Percentiles rank a stretch among this genome's conserved stretches.
phyloP scores from a whole-genome alignment of 129 eudicot genomes.

The Flaveria ramosissima region DNA sequence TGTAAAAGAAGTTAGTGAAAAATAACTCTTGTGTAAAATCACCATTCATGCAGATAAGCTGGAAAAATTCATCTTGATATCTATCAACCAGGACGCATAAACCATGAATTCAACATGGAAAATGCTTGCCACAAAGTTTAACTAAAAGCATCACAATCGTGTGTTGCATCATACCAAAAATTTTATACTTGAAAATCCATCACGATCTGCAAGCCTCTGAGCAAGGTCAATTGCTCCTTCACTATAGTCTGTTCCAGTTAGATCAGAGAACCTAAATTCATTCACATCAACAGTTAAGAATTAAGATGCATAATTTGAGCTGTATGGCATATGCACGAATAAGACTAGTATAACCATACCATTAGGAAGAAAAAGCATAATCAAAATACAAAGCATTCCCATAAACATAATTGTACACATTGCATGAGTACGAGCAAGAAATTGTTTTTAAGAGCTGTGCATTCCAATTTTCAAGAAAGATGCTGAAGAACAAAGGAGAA shows the following conservation, averaged over 20 bases:
- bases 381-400: slow-evolving; percentile 5
- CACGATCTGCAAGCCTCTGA: slow-evolving; percentile 82
- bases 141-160: slow-evolving; percentile 8
- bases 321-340: slow-evolving; percentile 4
- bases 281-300: slow-evolving; percentile 18
- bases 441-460: not conserved
- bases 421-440: slow-evolving; percentile 4
- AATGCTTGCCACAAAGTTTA: slow-evolving; percentile 1
- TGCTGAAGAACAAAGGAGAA: slow-evolving; percentile 14
- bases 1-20: not conserved
- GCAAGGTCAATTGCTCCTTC: slow-evolving; percentile 98
- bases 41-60: not conserved
- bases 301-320: slow-evolving; percentile 17
- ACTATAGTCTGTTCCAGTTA: slow-evolving; percentile 92
- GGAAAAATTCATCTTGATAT: not conserved
- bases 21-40: not conserved
- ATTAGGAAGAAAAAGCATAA: slow-evolving; percentile 4
- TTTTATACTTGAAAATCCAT: slow-evolving; percentile 68
- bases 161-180: slow-evolving; percentile 60
- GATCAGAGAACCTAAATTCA: slow-evolving; percentile 78
- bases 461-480: not conserved
- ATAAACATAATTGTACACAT: not conserved
- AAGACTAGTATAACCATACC: slow-evolving; percentile 17
- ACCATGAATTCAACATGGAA: slow-evolving; percentile 9
- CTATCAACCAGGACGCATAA: slow-evolving; percentile 13